Percentiles rank a stretch among this genome's conserved stretches.
Conservation (phyloP, 441 rosid species). For the Iberis amara region DNA sequence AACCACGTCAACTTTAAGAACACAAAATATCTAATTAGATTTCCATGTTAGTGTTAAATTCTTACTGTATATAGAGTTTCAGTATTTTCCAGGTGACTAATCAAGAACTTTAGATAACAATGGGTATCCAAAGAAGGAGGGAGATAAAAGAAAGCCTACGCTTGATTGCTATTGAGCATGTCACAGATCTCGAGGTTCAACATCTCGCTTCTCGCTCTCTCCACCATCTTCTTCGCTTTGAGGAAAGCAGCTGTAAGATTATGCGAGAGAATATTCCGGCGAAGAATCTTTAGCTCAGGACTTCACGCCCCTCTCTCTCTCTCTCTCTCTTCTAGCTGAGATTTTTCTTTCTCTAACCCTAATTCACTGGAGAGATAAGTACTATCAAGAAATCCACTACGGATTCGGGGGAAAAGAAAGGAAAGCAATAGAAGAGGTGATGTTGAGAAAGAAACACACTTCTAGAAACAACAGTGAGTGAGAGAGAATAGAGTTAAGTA, state of each 20-base stretch:
- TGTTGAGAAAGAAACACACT: too few species aligned
- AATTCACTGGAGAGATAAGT: not conserved
- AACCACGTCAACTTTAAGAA: not conserved
- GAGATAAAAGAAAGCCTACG: constrained; percentile 41
- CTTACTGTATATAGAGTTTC: not conserved
- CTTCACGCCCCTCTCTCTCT: constrained; percentile 21
- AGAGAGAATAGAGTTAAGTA: too few species aligned
- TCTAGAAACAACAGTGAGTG: too few species aligned
- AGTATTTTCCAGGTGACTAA: not conserved
- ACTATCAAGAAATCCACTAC: not conserved
- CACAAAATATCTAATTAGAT: constrained; percentile 3
- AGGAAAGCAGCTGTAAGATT: constrained; percentile 20
- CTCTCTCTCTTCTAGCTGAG: constrained; percentile 11
- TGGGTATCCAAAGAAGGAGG: not conserved
- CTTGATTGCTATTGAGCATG: constrained; percentile 86
- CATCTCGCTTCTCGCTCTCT: constrained; percentile 96
- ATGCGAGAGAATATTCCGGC: constrained; percentile 33
- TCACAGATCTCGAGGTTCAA: constrained; percentile 99
- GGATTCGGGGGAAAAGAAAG: not conserved
- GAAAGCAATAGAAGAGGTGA: too few species aligned
- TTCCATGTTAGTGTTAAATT: constrained; percentile 4
- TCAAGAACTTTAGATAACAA: not conserved
- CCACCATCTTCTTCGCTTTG: constrained; percentile 78
- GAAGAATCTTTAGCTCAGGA: constrained; percentile 31
- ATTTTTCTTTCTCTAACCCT: not conserved